phyloP scores from a whole-genome alignment of 768 basidiomycete genomes.

The Tylopilus sp. region DNA sequence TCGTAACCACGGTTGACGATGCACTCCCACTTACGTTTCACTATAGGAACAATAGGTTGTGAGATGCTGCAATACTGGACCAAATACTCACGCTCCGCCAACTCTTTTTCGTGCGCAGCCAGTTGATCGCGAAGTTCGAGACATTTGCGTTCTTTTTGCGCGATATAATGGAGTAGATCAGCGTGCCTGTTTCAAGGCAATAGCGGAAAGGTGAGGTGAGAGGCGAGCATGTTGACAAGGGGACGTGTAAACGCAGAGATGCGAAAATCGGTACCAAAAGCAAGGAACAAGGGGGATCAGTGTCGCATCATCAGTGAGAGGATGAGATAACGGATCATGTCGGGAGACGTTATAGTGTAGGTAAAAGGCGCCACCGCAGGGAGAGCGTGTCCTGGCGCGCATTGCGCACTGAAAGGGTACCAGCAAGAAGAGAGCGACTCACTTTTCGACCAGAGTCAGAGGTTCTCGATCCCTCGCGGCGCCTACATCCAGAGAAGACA shows the following conservation, averaged over 20 bases:
- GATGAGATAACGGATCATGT: neutral
- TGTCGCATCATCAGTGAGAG: neutral
- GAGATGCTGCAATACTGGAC: neutral
- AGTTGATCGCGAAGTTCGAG: conserved; percentile 79
- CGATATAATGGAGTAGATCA: conserved; percentile 78
- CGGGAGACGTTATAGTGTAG: neutral
- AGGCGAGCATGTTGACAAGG: neutral
- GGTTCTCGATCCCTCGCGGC: conserved; percentile 35
- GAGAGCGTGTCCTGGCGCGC: neutral
- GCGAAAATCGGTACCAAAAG: neutral
- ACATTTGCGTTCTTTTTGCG: conserved; percentile 82
- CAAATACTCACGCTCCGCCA: conserved; percentile 50
- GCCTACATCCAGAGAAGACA: conserved; percentile 9
- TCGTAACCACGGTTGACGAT: conserved; percentile 59
- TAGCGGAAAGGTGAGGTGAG: neutral
- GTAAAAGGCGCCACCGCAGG: neutral
- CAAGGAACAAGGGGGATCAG: neutral
- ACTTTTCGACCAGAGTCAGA: conserved; percentile 72
- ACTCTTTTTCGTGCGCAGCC: conserved; percentile 65
- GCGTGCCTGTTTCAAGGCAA: conserved; percentile 52
- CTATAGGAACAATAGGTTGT: conserved; percentile 27
- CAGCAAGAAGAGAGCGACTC: conserved; percentile 25
- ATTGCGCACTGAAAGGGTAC: neutral
- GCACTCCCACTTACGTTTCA: conserved; percentile 83
- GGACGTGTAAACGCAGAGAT: neutral